These are phyloP conservation scores for Lasiodiplodia hormozganensis DNA, from an alignment of 2,329 filamentous ascomycete species.

Conservation along the genomic window DNA sequence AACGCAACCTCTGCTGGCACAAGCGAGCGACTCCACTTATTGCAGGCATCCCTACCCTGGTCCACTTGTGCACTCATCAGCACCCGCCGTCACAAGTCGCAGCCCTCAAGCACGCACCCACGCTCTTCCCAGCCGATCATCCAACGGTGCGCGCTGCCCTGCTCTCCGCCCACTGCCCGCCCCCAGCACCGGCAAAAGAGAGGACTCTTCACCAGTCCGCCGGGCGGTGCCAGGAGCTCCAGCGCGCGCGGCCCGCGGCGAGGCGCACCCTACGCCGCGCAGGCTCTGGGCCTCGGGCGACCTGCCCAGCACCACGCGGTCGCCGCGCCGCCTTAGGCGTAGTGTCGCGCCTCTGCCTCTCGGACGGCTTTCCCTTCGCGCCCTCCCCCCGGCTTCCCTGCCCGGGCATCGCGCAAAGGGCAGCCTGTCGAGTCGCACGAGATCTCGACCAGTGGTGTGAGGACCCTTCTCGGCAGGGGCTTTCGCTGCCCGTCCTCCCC, in stretches of 20 bases:
- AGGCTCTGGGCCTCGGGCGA: slow-evolving; percentile 19
- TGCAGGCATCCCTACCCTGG: slow-evolving; percentile 24
- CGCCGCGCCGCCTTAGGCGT: slow-evolving; percentile 17
- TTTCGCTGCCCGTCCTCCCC: neutral
- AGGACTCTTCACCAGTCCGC: neutral
- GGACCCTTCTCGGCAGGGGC: slow-evolving; percentile 11
- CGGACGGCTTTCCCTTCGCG: slow-evolving; percentile 22
- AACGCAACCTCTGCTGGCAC: slow-evolving; percentile 24
- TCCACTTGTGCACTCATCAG: slow-evolving; percentile 25
- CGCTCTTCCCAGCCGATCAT: slow-evolving; percentile 16
- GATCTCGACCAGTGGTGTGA: slow-evolving; percentile 24
- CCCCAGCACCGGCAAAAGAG: neutral
- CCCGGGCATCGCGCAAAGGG: slow-evolving; percentile 13
- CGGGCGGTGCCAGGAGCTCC: neutral
- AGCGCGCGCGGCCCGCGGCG: slow-evolving; percentile 17
- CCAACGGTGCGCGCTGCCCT: slow-evolving; percentile 20
- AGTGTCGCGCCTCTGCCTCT: slow-evolving; percentile 12
- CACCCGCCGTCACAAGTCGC: slow-evolving; percentile 24
- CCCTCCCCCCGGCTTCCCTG: slow-evolving; percentile 12
- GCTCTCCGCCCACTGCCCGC: neutral
- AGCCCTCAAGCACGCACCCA: slow-evolving; percentile 11
- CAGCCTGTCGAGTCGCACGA: slow-evolving; percentile 15
- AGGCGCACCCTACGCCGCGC: neutral
- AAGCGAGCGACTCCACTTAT: slow-evolving; percentile 28
- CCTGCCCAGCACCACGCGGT: slow-evolving; percentile 15